Base-by-base conservation (phyloP, 1,284 basidiomycete genomes). In the Papiliotrema nemorosa region DNA sequence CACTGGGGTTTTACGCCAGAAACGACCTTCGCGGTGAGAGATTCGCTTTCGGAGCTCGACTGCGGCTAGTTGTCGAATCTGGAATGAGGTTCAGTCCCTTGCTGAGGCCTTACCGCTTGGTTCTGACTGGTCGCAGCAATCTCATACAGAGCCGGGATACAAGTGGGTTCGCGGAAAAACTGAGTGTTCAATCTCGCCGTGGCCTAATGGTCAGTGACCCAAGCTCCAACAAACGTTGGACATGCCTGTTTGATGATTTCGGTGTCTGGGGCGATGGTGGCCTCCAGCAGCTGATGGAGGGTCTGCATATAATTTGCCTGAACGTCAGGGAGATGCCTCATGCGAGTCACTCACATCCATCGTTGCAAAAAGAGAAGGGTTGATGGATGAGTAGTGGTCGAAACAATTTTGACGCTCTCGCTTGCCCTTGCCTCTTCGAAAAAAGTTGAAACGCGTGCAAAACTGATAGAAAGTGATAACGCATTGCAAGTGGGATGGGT, bases 21-120 rank as follows among this genome's bases (percentile, higher is more conserved):
- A 77, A 72, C 84, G 85, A 49, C 87, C 88, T 61, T 86, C 87
- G 66, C 86, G 86, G 72, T 84, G 82, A 24, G 80, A 75, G 52
- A 98, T 82, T 55, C 94, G 87, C 80, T 99, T 99, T 62, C 96
- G 82, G 67, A 97, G 80, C 78, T 99, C 96, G 52, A 98, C 93
- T n/a, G 93, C 91, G 44, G 93, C 90, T 21, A 99, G 83, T 84
- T 99, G 96, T 50, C 94, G 89, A 55, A 97, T 85, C 91, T 96
- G 58, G 22, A 12, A 10, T 7, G 7, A 35, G 13, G 43, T 18
- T 29, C 29, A 33, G 13, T 12, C 38, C n/a, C 10, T 20, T 20
- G 29, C 21, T 27, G 25, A 34, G 62, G 10, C 66, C 77, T 62
- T 47, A 79, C 78, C 64, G 74, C 74, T 36, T 70, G 77, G 66